Evolutionary conservation across 2,329 filamentous ascomycete genomes (phyloP), one percentile per base, ranked within the genome.

Genomic region (Botryotinia calthae): DNA sequence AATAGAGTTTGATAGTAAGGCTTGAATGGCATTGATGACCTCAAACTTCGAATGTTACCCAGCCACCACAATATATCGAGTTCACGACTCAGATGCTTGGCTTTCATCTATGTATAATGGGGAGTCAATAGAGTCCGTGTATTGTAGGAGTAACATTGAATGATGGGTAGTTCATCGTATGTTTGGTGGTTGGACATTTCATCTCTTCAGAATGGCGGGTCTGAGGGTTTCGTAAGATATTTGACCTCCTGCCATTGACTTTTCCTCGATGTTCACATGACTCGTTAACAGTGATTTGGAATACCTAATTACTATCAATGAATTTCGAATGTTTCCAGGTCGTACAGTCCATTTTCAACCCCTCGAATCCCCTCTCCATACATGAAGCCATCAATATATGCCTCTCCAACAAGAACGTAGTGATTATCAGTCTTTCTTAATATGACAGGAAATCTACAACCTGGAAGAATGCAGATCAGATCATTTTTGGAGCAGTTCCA

Each of bases 371-470:
- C 79, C 59, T 79, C 73, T 16, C 77, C 78, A 71, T 76, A 62
- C 78, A 80, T 80, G 42, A 75, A 74, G 1, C 75, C 77, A 73
- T 79, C 75, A 37, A 79, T 67, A 72, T 79, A 80, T 28, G 74
- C 77, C 56, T 79, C 78, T 14, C 79, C 79, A 37, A 80, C 61
- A n/a, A 79, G 46, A 4, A 68, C 59, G 66, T 75, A 77, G 31
- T 73, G 58, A 4, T 72, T 68, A 14, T 71, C 72, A 22, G 66
- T 48, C 28, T 28, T 54, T 66, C 76, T 76, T 44, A 79, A 72
- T 31, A 79, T 48, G 28, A 80, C 76, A 10, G 78, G 78, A 65
- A 75, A 78, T 48, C 72, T 76, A 59, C 79, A 80, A 8, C 79
- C 78, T 64, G 75, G 71, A 22, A 80, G 61, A 7, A 80, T 72